These are phyloP conservation scores for Starmerella riodocensis DNA, from an alignment of 805 yeast genomes.

Conservation along the genomic window DNA sequence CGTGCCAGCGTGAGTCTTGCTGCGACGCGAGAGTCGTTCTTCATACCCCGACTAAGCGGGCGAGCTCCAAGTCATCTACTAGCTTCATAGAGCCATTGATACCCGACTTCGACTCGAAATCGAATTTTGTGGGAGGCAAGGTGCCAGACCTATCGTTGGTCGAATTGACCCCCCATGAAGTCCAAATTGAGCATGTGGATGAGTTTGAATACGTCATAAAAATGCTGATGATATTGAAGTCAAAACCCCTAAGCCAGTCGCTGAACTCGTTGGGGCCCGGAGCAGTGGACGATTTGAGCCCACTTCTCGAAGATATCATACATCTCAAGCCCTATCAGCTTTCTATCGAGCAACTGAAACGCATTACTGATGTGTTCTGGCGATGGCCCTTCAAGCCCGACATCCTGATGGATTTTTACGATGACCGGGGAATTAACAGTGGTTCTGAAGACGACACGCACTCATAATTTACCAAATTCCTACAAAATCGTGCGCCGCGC, in stretches of 20 bases:
- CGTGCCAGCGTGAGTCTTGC: constrained; percentile 52
- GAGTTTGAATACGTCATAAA: constrained; percentile 57
- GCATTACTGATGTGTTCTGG: constrained; percentile 40
- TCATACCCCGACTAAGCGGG: constrained; percentile 22
- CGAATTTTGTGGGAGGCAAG: constrained; percentile 19
- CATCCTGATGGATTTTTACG: constrained; percentile 33
- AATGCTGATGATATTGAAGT: constrained; percentile 39
- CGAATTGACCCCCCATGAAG: constrained; percentile 41
- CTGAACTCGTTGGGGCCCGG: constrained; percentile 66
- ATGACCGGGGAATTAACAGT: constrained; percentile 24
- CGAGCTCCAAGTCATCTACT: constrained; percentile 18
- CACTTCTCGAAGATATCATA: constrained; percentile 29
- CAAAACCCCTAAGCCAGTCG: constrained; percentile 35
- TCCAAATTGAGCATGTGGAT: constrained; percentile 35
- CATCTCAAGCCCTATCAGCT: constrained; percentile 38
- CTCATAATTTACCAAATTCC: too few species aligned
- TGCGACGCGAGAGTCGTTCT: constrained; percentile 36
- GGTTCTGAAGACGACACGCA: too few species aligned
- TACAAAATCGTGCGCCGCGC: too few species aligned
- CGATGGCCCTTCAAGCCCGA: constrained; percentile 83
- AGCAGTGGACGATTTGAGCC: constrained; percentile 35
- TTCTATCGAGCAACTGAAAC: constrained; percentile 40
- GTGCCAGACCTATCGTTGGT: constrained; percentile 34
- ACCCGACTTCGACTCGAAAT: background rate
- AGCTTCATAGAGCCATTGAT: constrained; percentile 13